Base-by-base conservation (phyloP, 2,329 filamentous ascomycete species). In the Lachnellula hyalina region DNA sequence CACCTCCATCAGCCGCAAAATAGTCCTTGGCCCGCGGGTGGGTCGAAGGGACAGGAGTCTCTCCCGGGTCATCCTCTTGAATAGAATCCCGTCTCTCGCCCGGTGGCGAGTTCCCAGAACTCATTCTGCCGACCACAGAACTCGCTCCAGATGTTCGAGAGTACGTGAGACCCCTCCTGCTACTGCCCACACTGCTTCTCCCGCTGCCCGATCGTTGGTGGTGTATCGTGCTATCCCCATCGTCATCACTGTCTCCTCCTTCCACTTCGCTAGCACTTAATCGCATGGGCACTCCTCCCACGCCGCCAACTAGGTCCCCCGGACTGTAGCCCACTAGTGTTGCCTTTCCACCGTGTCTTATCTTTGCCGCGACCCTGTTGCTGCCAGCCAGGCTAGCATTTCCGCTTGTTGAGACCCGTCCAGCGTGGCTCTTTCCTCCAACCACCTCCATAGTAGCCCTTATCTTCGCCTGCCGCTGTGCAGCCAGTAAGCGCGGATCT, bases 211-310 rank as follows among this genome's bases (percentile, higher is more conserved):
- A 87, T 60, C 88, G 78, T 59, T 83, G 83, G 72, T 92, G 87
- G 61, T 84, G 77, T 68, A 49, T 71, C 68, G 35, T 73, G 69
- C 74, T 61, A 62, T 72, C 69, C 42, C 87, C 85, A 48, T 90
- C 88, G 44, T 90, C 88, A 51, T 90, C 89, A 68, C 86, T 90
- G 64, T 92, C 90, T 61, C 86, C 91, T 62, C 89, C 90, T 65
- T 96, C 91, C 14, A 97, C 89, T 71, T 99, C 94, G 49, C 89
- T 95, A n/a, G 94, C 93, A 70, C 90, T 96, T 59, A 99, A 78
- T 44, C 94, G 86, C 72, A 96, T 84, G 2, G 94, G 94, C 40
- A 97, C 92, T 52, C 90, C 91, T 41, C 86, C 83, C 1, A 86
- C 82, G 41, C 83, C 83, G 44, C 83, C 83, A 54, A 81, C 77